Conservation (phyloP, 1,139 yeast genomes). For the Yamadazyma taylorii region DNA sequence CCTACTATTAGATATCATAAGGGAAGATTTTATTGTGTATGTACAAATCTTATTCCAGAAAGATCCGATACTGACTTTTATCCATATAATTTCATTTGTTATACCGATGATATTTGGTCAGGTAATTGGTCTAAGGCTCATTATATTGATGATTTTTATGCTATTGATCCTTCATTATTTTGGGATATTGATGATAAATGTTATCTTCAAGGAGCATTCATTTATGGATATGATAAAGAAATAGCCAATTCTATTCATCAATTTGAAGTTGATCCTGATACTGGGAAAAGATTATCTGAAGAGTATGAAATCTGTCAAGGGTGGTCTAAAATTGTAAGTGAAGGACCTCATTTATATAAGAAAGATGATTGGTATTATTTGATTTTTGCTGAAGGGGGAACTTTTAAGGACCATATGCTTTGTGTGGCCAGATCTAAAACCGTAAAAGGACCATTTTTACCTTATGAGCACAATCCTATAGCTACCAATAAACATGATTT, state of each 20-base stretch:
- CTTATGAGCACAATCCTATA: slow-evolving; percentile 10
- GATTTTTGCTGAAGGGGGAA: slow-evolving; percentile 12
- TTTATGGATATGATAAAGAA: slow-evolving; percentile 11
- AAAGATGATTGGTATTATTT: slow-evolving; percentile 11
- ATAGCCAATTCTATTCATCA: slow-evolving; percentile 11
- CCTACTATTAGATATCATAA: slow-evolving; percentile 12
- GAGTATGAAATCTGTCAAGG: slow-evolving; percentile 13
- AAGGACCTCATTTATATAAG: slow-evolving; percentile 12
- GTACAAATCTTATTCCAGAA: slow-evolving; percentile 8
- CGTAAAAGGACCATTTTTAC: slow-evolving; percentile 10
- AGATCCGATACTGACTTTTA: slow-evolving; percentile 6
- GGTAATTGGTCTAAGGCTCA: slow-evolving; percentile 10
- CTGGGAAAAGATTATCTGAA: slow-evolving; percentile 10
- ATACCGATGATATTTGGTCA: slow-evolving; percentile 13
- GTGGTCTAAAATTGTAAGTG: slow-evolving; percentile 11
- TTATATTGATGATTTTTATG: slow-evolving; percentile 10
- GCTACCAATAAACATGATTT: slow-evolving; percentile 8
- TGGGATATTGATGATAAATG: slow-evolving; percentile 12
- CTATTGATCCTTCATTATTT: slow-evolving; percentile 11
- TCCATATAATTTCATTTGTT: slow-evolving; percentile 10
- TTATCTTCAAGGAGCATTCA: slow-evolving; percentile 12
- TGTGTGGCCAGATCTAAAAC: slow-evolving; percentile 10
- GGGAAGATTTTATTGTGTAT: slow-evolving; percentile 11
- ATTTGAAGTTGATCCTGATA: slow-evolving; percentile 11
- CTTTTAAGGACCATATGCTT: slow-evolving; percentile 11